Base-by-base conservation (phyloP, 768 basidiomycete species). In the Candolleomyces eurysporus region DNA sequence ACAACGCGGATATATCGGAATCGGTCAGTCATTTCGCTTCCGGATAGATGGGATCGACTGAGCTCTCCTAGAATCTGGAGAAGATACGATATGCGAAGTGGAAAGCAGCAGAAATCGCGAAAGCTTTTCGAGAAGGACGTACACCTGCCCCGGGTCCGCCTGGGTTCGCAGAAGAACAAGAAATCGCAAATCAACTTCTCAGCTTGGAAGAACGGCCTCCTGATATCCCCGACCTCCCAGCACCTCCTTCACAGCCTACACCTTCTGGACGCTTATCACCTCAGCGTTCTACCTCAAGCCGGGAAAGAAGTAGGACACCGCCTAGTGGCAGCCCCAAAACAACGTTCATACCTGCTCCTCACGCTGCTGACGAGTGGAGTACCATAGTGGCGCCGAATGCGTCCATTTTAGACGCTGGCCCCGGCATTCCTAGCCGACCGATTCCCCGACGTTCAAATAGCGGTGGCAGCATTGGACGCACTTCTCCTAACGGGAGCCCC, bases 31-130 rank as follows among this genome's bases (percentile, higher is more conserved):
- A 16, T 51, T 8, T 32, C 60, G 31, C 45, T 55, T 61, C 13
- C 31, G 17, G 32, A 46, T 6, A 17, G 22, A 17, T 43, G 32
- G 48, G 8, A 21, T 43, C 36, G 45, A 46, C 55, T 64, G 48
- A 61, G 16, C 50, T 60, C 26, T 60, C 19, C 9, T 61, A 96
- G 93, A 85, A 86, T 63, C 88, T 88, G 66, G 91, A 91, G 64
- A 98, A 97, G 74, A 85, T 96, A 40, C 88, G 86, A 59, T 99
- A 98, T 75, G 85, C 95, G 4, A 94, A 97, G 72, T 99, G 97
- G 96, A 98, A 98, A 72, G 96, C 96, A 42, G 89, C 91, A 13
- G 94, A 97, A 63, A 95, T 98, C 19, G 87, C 92, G 17, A 98
- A 92, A 73, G 95, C 96, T 1, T 84, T 95, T 69, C 87, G 96